phyloP scores from a whole-genome alignment of 2,329 filamentous ascomycete genomes.

The Coleophoma cylindrospora region DNA sequence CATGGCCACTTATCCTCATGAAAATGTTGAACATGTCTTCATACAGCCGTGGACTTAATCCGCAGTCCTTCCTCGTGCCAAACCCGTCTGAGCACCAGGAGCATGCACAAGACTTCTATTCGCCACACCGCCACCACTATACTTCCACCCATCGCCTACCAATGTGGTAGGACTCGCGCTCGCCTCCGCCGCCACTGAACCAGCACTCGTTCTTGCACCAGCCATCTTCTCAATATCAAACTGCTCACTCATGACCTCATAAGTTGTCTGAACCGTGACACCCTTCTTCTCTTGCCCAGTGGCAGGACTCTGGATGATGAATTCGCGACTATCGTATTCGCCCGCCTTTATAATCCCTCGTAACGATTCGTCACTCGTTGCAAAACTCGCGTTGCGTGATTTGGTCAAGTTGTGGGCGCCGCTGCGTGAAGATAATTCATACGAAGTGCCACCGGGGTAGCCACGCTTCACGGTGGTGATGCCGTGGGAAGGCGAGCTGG shows the following conservation, averaged over 20 bases:
- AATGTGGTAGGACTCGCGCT: too few relatives aligned
- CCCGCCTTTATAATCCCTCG: neutral
- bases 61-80: too few relatives aligned
- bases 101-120: too few relatives aligned
- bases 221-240: neutral
- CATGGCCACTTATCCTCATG: too few relatives aligned
- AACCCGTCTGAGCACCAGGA: too few relatives aligned
- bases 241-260: slow-evolving; percentile 4
- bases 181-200: too few relatives aligned
- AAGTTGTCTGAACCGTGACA: slow-evolving; percentile 2
- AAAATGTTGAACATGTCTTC: too few relatives aligned
- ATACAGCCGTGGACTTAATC: too few relatives aligned
- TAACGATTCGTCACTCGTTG: neutral
- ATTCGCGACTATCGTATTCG: slow-evolving; percentile 1
- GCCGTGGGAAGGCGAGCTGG: neutral
- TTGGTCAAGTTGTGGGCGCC: neutral
- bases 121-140: too few relatives aligned
- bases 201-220: too few relatives aligned
- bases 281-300: neutral
- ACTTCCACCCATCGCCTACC: too few relatives aligned
- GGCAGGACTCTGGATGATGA: neutral
- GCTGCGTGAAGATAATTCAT: neutral
- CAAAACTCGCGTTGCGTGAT: neutral
- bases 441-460: neutral
- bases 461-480: neutral